These are phyloP conservation scores for Yarrowia alimentaria DNA, from an alignment of 805 yeast genomes.

Conservation along the genomic window DNA sequence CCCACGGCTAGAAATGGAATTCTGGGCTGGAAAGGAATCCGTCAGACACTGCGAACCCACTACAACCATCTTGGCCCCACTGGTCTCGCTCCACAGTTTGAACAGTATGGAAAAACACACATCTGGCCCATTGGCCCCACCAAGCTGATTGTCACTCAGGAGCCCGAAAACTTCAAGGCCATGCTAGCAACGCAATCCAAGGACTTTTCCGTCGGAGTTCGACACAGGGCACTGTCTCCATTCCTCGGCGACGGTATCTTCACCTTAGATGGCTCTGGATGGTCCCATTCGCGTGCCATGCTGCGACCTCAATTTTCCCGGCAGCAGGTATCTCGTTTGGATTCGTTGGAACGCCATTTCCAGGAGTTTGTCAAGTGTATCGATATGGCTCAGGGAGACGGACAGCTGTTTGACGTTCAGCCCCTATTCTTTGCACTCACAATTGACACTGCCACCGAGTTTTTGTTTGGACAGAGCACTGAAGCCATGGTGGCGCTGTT, in stretches of 20 bases:
- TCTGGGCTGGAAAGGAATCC: conserved; percentile 7
- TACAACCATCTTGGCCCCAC: background rate
- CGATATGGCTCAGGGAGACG: background rate
- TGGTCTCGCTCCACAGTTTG: background rate
- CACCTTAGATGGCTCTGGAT: conserved; percentile 40
- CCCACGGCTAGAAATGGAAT: background rate
- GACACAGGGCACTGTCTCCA: conserved; percentile 35
- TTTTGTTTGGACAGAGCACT: conserved; percentile 41
- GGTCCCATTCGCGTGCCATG: conserved; percentile 42
- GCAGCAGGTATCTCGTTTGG: conserved; percentile 38
- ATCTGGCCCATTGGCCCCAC: background rate
- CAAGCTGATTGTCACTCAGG: conserved; percentile 31
- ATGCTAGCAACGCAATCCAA: conserved; percentile 39
- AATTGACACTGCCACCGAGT: conserved; percentile 41
- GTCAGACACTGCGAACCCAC: background rate
- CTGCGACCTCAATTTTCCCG: conserved; percentile 41
- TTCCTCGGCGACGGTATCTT: conserved; percentile 42
- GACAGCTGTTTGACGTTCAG: conserved; percentile 37
- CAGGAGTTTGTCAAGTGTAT: conserved; percentile 28
- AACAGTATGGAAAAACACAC: background rate
- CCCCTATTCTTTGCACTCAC: conserved; percentile 37
- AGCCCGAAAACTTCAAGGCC: conserved; percentile 40
- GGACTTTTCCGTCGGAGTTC: conserved; percentile 37
- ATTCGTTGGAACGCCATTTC: conserved; percentile 35
- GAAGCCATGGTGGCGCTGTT: too few species aligned